Evolutionary conservation across 306 rosid species (phyloP).

Genomic region (Gastrolobium bilobum): DNA sequence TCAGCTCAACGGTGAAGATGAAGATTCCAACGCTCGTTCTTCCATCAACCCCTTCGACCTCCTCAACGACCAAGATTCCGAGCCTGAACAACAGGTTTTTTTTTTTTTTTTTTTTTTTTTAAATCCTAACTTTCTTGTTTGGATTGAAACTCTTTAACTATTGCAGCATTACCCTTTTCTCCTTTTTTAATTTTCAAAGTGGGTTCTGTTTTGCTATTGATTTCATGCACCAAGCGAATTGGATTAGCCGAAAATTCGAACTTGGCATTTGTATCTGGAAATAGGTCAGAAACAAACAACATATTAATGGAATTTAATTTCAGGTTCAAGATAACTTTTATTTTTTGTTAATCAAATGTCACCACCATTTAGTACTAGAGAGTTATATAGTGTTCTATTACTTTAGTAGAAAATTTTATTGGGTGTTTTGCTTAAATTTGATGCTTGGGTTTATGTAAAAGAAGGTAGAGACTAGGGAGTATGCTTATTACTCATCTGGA

Average conservation of each 20-base stretch:
- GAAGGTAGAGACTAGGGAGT: not conserved
- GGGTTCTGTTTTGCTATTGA: conserved; percentile 26
- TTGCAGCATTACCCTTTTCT: conserved; percentile 2
- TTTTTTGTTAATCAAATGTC: conserved; percentile 1
- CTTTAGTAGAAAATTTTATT: conserved; percentile 14
- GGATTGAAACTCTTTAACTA: not conserved
- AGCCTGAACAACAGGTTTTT: conserved; percentile 67
- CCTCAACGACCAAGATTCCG: conserved; percentile 66
- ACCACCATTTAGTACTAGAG: not conserved
- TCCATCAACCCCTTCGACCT: conserved; percentile 85
- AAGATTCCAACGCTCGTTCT: conserved; percentile 55
- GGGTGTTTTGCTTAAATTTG: conserved; percentile 14
- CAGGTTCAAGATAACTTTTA: not conserved
- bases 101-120: too few relatives aligned
- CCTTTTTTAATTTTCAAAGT: conserved; percentile 3
- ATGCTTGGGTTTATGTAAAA: conserved; percentile 1
- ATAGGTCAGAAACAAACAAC: conserved; percentile 20
- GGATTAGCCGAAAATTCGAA: conserved; percentile 34
- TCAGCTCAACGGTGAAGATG: conserved; percentile 46
- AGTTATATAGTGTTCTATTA: not conserved
- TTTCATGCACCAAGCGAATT: not conserved
- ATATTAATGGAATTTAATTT: conserved; percentile 6
- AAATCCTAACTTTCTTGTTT: not conserved
- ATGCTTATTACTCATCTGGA: conserved; percentile 21
- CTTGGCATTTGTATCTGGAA: conserved; percentile 17